Evolutionary conservation across 805 yeast species (phyloP).

Genomic region (Nakazawaea peltata): DNA sequence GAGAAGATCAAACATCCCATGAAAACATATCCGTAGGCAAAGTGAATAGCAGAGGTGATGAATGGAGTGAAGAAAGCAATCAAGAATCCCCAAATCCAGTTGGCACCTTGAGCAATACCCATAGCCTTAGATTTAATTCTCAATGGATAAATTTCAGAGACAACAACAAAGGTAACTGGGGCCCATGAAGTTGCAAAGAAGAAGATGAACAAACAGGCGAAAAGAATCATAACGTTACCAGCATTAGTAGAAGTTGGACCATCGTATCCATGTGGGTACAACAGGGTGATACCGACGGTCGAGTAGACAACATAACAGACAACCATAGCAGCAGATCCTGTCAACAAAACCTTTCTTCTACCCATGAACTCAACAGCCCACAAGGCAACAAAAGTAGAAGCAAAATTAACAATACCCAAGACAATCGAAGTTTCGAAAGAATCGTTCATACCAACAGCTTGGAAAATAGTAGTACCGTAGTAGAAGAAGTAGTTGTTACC

Average conservation of each 20-base stretch:
- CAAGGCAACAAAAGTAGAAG: constrained; percentile 45
- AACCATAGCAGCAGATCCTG: constrained; percentile 59
- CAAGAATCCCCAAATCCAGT: constrained; percentile 56
- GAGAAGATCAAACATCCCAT: constrained; percentile 47
- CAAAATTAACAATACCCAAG: constrained; percentile 37
- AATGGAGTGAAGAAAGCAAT: constrained; percentile 53
- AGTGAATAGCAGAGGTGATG: constrained; percentile 44
- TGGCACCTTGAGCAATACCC: constrained; percentile 57
- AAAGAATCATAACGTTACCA: constrained; percentile 49
- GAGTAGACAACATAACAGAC: constrained; percentile 53
- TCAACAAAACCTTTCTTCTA: constrained; percentile 51
- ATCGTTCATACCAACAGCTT: constrained; percentile 31
- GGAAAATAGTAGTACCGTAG: constrained; percentile 59
- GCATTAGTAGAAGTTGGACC: constrained; percentile 23
- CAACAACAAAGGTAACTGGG: constrained; percentile 58
- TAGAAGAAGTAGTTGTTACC: constrained; percentile 70
- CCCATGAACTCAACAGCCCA: constrained; percentile 49
- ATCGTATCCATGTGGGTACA: constrained; percentile 24
- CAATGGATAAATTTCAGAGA: constrained; percentile 62
- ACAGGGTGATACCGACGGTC: constrained; percentile 32
- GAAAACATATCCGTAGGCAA: constrained; percentile 51
- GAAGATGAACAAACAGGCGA: constrained; percentile 57
- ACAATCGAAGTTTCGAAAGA: constrained; percentile 36
- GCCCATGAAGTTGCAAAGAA: constrained; percentile 75
- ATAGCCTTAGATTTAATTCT: constrained; percentile 56